Base-by-base conservation (phyloP, 805 yeast species). In the Kluyveromyces wickerhamii region DNA sequence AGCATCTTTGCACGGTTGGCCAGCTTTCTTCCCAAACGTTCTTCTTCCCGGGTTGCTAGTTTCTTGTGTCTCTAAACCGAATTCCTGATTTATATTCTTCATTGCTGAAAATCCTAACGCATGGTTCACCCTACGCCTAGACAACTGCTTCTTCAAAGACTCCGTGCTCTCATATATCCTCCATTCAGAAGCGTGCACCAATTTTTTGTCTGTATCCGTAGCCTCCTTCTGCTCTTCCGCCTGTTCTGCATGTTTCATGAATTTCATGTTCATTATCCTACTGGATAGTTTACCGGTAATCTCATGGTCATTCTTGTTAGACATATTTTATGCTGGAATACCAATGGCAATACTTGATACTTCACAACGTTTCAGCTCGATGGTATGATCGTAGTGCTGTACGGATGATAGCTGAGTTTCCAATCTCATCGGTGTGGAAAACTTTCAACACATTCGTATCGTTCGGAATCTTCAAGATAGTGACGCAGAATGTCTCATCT, bases 241-340 rank as follows among this genome's bases (percentile, higher is more conserved):
- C n/a, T 52, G 51, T 24, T 60, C 66, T 15, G 69, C 72, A 22
- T 67, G 54, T 29, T 56, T 63, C 77, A 75, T 72, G 63, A 76
- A 77, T 67, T 84, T 85, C 95, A 85, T 85, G 71, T 79, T 80
- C 76, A 79, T 65, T 48, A 85, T 83, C 48, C 86, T 70, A 48
- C 74, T 72, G 18, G 92, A 80, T 38, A 76, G 60, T 30, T 57
- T 54, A 11, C 60, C 64, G 27, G 51, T 52, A 11, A n/a, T n/a
- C n/a, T n/a, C n/a, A n/a, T n/a, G 11, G 36, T n/a, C n/a, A n/a
- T n/a, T n/a, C n/a, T n/a, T 22, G 11, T 4, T 21, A 15, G 20
- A 11, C 35, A 25, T 32, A 21, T 10, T 22, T n/a, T 9, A 21
- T n/a, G n/a, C n/a, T n/a, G n/a, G n/a, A n/a, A n/a, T n/a, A n/a